Evolutionary conservation across 2,329 filamentous ascomycete species (phyloP).

Genomic region (Fusarium sp.): DNA sequence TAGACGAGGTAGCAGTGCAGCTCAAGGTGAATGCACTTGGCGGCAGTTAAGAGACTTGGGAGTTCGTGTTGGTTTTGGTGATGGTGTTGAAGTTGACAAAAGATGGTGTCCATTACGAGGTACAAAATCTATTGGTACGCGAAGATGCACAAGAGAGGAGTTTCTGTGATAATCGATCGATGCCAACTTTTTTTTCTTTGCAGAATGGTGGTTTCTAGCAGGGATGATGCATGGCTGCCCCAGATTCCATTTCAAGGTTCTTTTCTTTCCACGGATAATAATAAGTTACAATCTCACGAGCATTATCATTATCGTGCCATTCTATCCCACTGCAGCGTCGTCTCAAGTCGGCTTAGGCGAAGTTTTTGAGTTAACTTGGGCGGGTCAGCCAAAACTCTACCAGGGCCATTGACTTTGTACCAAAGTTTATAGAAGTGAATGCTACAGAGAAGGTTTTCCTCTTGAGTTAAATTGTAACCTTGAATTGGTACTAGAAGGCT

Average conservation of each 20-base stretch:
- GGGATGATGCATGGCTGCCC: conserved; percentile 14
- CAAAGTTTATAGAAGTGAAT: neutral
- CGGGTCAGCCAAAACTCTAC: neutral
- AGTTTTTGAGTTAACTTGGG: neutral
- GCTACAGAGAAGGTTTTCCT: neutral
- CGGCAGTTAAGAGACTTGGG: conserved; percentile 18
- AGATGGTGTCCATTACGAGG: conserved; percentile 1
- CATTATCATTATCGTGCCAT: neutral
- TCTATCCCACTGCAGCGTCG: neutral
- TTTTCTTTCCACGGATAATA: neutral
- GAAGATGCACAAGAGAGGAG: neutral
- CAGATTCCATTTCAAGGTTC: conserved; percentile 15
- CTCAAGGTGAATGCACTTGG: conserved; percentile 3
- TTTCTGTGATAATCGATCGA: conserved; percentile 25
- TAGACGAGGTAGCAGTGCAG: conserved; percentile 15
- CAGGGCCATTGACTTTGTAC: neutral
- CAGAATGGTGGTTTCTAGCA: neutral
- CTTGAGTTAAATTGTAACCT: conserved; percentile 6
- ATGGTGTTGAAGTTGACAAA: conserved; percentile 29
- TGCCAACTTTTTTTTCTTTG: conserved; percentile 23
- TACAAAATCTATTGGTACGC: neutral
- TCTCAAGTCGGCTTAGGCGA: neutral
- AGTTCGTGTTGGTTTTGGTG: conserved; percentile 35
- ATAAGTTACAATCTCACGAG: neutral
- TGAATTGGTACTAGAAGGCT: conserved; percentile 12